Conservation (phyloP, 2,329 filamentous ascomycete species). For the Fusarium proliferatum region DNA sequence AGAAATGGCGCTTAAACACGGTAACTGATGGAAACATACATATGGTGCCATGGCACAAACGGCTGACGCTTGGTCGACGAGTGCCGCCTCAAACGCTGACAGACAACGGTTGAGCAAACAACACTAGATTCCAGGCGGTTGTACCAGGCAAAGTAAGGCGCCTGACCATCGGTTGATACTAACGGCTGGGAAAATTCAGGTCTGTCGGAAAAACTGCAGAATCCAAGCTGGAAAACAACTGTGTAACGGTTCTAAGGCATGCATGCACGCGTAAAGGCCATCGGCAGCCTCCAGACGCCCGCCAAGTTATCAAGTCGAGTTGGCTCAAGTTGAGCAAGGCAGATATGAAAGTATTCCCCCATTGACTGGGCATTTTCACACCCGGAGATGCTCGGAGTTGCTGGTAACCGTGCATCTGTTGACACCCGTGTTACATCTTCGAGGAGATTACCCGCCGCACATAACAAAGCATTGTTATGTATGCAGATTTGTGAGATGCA, state of each 20-base stretch:
- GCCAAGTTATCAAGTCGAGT: background rate
- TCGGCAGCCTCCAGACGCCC: background rate
- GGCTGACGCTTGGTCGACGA: background rate
- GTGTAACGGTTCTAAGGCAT: background rate
- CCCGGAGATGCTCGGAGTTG: background rate
- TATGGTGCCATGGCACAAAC: background rate
- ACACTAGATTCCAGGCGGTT: background rate
- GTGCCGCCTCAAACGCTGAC: background rate
- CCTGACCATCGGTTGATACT: background rate
- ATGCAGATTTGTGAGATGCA: background rate
- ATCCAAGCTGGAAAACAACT: background rate
- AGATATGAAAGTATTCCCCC: background rate
- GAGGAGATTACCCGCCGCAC: background rate
- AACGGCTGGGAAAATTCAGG: background rate
- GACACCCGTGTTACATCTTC: background rate
- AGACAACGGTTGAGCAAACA: constrained; percentile 13
- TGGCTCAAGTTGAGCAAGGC: no score
- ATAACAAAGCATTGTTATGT: background rate
- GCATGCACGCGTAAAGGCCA: background rate
- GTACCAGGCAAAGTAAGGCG: background rate
- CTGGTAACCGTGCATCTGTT: background rate
- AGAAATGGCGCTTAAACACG: background rate
- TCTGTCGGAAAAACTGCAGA: background rate
- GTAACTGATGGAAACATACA: background rate
- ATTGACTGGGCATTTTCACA: background rate